These are phyloP conservation scores for Pythium aristosporum DNA, from an alignment of 352 stramenopile genomes.

Conservation along the genomic window DNA sequence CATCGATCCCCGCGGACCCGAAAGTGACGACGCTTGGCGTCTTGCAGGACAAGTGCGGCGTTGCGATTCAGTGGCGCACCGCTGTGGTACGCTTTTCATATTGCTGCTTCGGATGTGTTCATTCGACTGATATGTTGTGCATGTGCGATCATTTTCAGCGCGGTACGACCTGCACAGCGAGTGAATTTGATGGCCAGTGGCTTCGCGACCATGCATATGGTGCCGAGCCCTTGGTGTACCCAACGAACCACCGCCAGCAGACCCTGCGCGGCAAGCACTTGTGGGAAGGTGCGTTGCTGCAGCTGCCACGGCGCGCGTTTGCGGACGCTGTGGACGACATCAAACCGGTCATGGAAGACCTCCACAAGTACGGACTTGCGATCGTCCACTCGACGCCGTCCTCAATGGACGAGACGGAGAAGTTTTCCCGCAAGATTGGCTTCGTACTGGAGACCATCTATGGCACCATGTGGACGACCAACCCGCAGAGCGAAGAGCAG, in stretches of 20 bases:
- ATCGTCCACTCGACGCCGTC: constrained; percentile 61
- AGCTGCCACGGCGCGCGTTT: constrained; percentile 53
- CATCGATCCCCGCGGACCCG: constrained; percentile 65
- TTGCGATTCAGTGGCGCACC: constrained; percentile 62
- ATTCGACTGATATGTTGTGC: neutral
- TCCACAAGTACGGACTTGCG: constrained; percentile 74
- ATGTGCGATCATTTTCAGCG: constrained; percentile 24
- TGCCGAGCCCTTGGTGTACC: constrained; percentile 41
- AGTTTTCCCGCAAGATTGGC: constrained; percentile 78
- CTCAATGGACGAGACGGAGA: constrained; percentile 79
- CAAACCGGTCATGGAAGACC: constrained; percentile 62
- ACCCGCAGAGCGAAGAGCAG: constrained; percentile 62
- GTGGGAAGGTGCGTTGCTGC: constrained; percentile 46
- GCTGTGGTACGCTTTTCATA: constrained; percentile 38
- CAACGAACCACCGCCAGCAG: constrained; percentile 57
- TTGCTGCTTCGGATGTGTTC: neutral
- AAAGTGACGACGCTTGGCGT: constrained; percentile 40
- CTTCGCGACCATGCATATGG: constrained; percentile 74
- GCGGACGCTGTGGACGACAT: constrained; percentile 45
- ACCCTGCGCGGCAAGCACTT: constrained; percentile 48
- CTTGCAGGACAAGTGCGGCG: constrained; percentile 23
- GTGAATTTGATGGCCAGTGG: constrained; percentile 71
- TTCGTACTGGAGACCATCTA: constrained; percentile 88
- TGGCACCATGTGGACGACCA: constrained; percentile 89
- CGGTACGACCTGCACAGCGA: constrained; percentile 53